phyloP scores from a whole-genome alignment of 1,284 basidiomycete genomes.

The Pterula multifida region DNA sequence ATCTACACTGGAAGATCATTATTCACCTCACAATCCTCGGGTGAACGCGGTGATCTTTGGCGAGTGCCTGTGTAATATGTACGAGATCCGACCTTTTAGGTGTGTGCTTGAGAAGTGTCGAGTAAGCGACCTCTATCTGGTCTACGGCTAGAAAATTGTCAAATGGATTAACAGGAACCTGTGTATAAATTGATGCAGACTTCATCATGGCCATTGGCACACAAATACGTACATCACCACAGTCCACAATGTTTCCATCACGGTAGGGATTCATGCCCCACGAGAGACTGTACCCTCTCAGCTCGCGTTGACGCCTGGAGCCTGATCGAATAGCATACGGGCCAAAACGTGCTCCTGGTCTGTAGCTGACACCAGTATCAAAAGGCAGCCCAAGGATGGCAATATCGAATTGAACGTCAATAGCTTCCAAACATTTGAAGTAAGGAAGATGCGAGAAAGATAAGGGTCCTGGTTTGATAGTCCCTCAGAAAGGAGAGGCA shows the following conservation, averaged over 20 bases:
- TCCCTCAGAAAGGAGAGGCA: background rate
- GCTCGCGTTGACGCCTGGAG: slow-evolving; percentile 49
- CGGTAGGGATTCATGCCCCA: slow-evolving; percentile 62
- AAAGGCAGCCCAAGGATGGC: slow-evolving; percentile 75
- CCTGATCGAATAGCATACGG: slow-evolving; percentile 73
- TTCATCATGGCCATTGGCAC: too few species aligned
- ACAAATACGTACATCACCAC: slow-evolving; percentile 55
- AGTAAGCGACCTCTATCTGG: slow-evolving; percentile 70
- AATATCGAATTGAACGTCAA: slow-evolving; percentile 44
- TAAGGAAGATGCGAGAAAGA: slow-evolving; percentile 67
- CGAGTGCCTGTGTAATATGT: slow-evolving; percentile 20
- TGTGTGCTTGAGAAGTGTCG: slow-evolving; percentile 46
- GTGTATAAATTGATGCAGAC: too few species aligned
- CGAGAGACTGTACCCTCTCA: slow-evolving; percentile 48
- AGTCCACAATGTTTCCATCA: slow-evolving; percentile 57
- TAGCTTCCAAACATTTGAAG: slow-evolving; percentile 51
- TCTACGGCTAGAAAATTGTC: slow-evolving; percentile 68
- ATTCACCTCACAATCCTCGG: slow-evolving; percentile 55
- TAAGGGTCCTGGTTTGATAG: slow-evolving; percentile 40
- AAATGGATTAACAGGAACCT: slow-evolving; percentile 62
- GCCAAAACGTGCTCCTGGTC: slow-evolving; percentile 72
- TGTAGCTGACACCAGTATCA: slow-evolving; percentile 61
- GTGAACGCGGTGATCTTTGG: slow-evolving; percentile 43
- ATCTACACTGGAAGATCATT: background rate
- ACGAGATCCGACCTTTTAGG: slow-evolving; percentile 16